Evolutionary conservation across 495 filamentous ascomycete species (phyloP).

Genomic region (Talaromyces wortmannii): DNA sequence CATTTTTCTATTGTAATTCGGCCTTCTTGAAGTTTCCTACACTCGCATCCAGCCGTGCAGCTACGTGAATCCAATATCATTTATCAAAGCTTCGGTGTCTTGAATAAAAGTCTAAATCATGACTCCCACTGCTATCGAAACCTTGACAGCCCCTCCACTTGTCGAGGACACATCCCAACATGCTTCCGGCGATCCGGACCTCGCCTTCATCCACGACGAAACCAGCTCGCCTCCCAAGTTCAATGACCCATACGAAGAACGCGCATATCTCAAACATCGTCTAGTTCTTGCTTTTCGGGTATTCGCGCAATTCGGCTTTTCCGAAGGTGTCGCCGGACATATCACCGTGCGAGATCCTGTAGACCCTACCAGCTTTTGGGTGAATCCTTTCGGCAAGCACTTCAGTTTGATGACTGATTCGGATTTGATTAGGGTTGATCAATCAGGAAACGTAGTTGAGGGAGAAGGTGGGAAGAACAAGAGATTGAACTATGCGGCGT

Average conservation of each 20-base stretch:
- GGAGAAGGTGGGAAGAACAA: constrained; percentile 52
- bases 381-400: constrained; percentile 70
- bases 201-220: too few species aligned
- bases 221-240: constrained; percentile 35
- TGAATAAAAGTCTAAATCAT: too few species aligned
- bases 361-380: constrained; percentile 66
- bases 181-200: too few species aligned
- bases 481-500: constrained; percentile 61
- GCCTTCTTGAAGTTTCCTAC: too few species aligned
- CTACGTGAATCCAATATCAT: too few species aligned
- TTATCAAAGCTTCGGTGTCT: too few species aligned
- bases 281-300: constrained; percentile 63
- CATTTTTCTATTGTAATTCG: too few species aligned
- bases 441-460: constrained; percentile 53
- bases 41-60: too few species aligned
- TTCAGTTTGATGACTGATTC: constrained; percentile 64
- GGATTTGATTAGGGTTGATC: constrained; percentile 66
- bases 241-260: constrained; percentile 52
- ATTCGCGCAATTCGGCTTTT: constrained; percentile 62
- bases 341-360: constrained; percentile 63
- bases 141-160: too few species aligned
- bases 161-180: too few species aligned
- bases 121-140: too few species aligned
- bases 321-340: constrained; percentile 57
- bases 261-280: constrained; percentile 58